These are phyloP conservation scores for Hypomyces rosellus DNA, from an alignment of 2,329 filamentous ascomycete species.

Conservation along the genomic window DNA sequence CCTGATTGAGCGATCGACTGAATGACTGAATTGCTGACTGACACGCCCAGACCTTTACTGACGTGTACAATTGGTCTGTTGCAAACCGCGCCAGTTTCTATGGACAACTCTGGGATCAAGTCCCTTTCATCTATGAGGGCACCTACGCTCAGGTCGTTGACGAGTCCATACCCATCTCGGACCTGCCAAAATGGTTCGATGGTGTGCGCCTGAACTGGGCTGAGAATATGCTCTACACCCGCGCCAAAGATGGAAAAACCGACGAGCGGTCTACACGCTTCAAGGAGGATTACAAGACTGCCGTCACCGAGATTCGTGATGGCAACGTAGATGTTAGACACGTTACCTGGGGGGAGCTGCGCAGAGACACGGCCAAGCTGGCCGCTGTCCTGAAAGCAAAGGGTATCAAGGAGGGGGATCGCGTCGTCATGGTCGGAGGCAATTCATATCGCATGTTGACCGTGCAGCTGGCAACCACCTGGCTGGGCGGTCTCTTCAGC, in stretches of 20 bases:
- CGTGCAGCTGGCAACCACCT: conserved; percentile 62
- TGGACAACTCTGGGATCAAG: conserved; percentile 53
- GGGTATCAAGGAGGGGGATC: conserved; percentile 65
- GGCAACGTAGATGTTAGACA: conserved; percentile 50
- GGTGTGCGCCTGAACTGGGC: conserved; percentile 71
- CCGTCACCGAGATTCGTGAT: conserved; percentile 66
- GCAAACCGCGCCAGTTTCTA: conserved; percentile 58
- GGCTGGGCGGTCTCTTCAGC: conserved; percentile 69
- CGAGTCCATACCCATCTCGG: conserved; percentile 61
- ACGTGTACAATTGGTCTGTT: conserved; percentile 66
- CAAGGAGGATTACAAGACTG: conserved; percentile 67
- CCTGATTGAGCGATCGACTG: no score
- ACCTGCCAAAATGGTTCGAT: conserved; percentile 69
- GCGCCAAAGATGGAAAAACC: conserved; percentile 28
- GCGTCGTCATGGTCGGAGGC: conserved; percentile 67
- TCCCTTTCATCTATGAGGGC: conserved; percentile 58
- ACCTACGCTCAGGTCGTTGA: conserved; percentile 57
- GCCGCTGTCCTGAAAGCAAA: conserved; percentile 59
- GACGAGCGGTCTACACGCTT: conserved; percentile 44
- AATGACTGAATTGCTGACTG: no score
- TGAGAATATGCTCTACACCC: conserved; percentile 69
- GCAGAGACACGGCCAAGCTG: conserved; percentile 51
- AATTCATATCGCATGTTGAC: conserved; percentile 70
- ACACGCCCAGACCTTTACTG: conserved; percentile 41
- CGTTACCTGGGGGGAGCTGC: conserved; percentile 62